Conservation (phyloP, 2,329 filamentous ascomycete species). For the Xylaria hypoxylon region DNA sequence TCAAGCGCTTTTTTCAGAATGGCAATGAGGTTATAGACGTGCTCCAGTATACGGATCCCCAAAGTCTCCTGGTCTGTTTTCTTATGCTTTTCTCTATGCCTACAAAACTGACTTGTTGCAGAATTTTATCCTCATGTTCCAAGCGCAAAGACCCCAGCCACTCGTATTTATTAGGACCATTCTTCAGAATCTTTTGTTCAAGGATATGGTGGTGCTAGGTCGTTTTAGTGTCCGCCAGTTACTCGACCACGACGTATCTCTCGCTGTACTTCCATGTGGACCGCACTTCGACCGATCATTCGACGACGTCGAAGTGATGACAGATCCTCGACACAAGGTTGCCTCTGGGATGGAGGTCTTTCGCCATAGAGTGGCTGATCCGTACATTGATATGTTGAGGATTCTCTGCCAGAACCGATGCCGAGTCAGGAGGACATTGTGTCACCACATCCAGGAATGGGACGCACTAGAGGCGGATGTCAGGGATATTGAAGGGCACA, state of each 20-base stretch:
- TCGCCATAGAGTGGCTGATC: conserved; percentile 70
- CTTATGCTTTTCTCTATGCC: conserved; percentile 33
- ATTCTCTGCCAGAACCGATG: conserved; percentile 91
- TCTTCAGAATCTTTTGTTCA: conserved; percentile 80
- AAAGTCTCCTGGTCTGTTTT: conserved; percentile 73
- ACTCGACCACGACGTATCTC: conserved; percentile 83
- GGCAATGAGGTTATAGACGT: conserved; percentile 75
- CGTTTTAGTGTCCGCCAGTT: conserved; percentile 77
- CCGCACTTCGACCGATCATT: conserved; percentile 78
- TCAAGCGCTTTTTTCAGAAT: conserved; percentile 78
- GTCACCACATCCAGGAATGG: conserved; percentile 85
- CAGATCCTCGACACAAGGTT: conserved; percentile 79
- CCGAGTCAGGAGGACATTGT: conserved; percentile 88
- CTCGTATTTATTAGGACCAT: conserved; percentile 85
- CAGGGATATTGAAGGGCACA: conserved; percentile 77
- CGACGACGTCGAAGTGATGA: conserved; percentile 79
- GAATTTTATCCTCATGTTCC: conserved; percentile 80
- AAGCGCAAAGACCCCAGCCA: conserved; percentile 83
- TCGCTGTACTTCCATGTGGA: conserved; percentile 78
- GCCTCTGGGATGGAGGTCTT: conserved; percentile 79
- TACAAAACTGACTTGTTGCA: conserved; percentile 51
- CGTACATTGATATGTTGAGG: conserved; percentile 85
- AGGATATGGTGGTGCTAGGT: conserved; percentile 76
- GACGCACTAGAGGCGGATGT: conserved; percentile 85
- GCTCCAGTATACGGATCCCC: conserved; percentile 74